phyloP scores from a whole-genome alignment of 2,329 filamentous ascomycete species.

The Neopestalotiopsis sp. region DNA sequence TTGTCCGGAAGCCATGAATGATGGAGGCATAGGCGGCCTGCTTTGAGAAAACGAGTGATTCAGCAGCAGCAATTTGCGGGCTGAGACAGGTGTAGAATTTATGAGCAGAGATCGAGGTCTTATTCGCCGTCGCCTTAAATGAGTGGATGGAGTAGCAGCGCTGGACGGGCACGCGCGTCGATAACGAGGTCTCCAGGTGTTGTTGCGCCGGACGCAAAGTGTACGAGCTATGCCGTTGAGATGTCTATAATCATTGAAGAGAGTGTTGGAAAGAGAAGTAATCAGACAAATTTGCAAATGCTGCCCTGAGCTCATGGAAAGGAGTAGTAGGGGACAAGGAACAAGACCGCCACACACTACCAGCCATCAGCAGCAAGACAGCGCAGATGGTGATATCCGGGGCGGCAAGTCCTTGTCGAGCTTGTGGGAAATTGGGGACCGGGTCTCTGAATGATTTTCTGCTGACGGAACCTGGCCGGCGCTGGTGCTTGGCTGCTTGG shows the following conservation, averaged over 20 bases:
- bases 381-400: conserved; percentile 34
- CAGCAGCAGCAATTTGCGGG: conserved; percentile 21
- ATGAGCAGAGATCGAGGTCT: conserved; percentile 23
- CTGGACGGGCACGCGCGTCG: conserved; percentile 27
- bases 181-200: conserved; percentile 33
- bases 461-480: conserved; percentile 2
- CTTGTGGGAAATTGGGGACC: conserved; percentile 30
- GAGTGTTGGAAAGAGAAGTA: conserved; percentile 35
- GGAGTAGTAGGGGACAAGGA: conserved; percentile 26
- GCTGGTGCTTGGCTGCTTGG: conserved; percentile 2
- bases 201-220: conserved; percentile 33
- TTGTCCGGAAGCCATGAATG: conserved; percentile 36
- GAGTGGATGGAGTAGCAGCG: conserved; percentile 31
- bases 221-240: conserved; percentile 31
- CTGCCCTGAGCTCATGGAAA: conserved; percentile 37
- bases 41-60: conserved; percentile 15
- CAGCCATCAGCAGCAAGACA: conserved; percentile 28
- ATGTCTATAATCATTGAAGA: conserved; percentile 33
- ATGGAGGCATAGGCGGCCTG: conserved; percentile 23
- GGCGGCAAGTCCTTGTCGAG: conserved; percentile 32
- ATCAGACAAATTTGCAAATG: conserved; percentile 38
- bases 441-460: conserved; percentile 9
- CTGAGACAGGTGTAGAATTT: conserved; percentile 19
- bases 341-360: conserved; percentile 30
- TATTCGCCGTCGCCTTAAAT: conserved; percentile 27